Conservation (phyloP, 495 filamentous ascomycete species). For the Rusavskia elegans region DNA sequence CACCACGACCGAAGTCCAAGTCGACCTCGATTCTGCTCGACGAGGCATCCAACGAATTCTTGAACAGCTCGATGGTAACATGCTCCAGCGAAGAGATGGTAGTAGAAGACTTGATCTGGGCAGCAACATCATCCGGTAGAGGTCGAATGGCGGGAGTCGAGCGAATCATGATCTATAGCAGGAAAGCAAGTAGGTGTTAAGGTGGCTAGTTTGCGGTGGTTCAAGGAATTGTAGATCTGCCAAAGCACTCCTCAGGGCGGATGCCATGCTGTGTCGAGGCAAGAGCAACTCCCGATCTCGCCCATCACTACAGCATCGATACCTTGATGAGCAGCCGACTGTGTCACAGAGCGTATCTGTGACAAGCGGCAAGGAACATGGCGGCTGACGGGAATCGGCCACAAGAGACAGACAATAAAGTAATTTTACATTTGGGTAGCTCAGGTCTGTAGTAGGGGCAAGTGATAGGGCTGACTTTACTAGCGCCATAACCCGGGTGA, state of each 20-base stretch:
- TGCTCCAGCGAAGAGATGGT: conserved; percentile 58
- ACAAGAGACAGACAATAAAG: too few species aligned
- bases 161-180: neutral
- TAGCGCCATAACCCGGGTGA: too few species aligned
- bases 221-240: neutral
- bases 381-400: too few species aligned
- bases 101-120: conserved; percentile 79
- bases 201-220: too few species aligned
- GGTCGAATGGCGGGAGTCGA: conserved; percentile 36
- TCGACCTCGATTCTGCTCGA: conserved; percentile 54
- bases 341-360: too few species aligned
- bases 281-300: conserved; percentile 2
- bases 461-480: too few species aligned
- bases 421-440: too few species aligned
- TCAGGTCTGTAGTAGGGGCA: too few species aligned
- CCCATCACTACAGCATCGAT: too few species aligned
- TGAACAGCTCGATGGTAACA: conserved; percentile 58
- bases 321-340: too few species aligned
- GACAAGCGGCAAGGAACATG: too few species aligned
- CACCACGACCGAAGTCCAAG: conserved; percentile 61
- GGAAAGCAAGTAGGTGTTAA: too few species aligned
- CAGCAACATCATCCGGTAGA: conserved; percentile 57
- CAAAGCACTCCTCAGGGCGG: conserved; percentile 8
- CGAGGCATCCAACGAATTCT: conserved; percentile 74
- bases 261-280: conserved; percentile 9